Evolutionary conservation across 768 basidiomycete genomes (phyloP), one percentile per base, ranked within the genome.

Genomic region (Mycena albidolilacea): DNA sequence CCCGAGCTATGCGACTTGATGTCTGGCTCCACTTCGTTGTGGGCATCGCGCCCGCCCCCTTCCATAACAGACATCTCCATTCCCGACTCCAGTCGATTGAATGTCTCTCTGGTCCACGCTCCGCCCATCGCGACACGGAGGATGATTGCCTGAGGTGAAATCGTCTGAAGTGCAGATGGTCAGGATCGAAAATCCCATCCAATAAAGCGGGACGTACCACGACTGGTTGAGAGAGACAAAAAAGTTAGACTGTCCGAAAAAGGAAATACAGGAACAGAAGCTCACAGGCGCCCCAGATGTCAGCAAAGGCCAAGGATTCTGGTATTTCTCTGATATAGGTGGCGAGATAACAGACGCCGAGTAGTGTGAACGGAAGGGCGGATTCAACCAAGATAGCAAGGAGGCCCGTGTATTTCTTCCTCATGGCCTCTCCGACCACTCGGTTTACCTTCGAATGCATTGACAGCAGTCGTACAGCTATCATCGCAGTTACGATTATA

Each of bases 331-430:
- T 79, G 30, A 77, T 82, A 78, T 76, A 85, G 52, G 62, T 79
- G 77, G 74, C 77, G 11, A 83, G 71, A 73, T 84, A 79, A 14
- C 79, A 72, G 62, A 83, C 70, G 15, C 81, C 81, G 10, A 81
- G 66, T 19, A 81, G 5, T 4, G 79, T 80, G 77, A 80, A 83
- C 7, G 81, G 81, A 44, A 79, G 70, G 12, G 82, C 82, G 12
- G 77, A 78, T 71, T 83, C 82, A 61, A 84, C 75, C 46, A 82
- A 66, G 67, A 82, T 79, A 19, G 81, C 77, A 15, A 76, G 72
- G 37, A 81, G 76, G 38, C 78, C 78, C 4, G 82, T 83, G 75
- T 83, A 84, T 59, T 71, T 74, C 37, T 69, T 69, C 48, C 77
- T 70, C 30, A 70, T 58, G 17, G 78, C 78, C 21, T 64, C 62